Evolutionary conservation across 805 yeast species (phyloP).

Genomic region (Ogataea methylovora): DNA sequence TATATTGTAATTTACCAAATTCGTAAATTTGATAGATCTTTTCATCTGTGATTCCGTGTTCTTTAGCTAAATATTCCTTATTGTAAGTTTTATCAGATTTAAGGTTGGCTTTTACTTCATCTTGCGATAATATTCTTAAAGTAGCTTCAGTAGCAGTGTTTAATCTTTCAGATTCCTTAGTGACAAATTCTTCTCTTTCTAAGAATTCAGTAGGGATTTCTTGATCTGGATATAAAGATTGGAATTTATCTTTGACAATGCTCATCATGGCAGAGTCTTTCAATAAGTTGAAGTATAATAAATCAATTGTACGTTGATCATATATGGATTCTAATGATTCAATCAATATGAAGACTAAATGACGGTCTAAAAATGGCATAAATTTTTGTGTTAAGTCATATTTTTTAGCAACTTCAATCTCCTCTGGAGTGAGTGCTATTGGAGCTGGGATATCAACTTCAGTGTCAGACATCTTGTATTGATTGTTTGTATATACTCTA

Average conservation of each 20-base stretch:
- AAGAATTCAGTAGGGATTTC: slow-evolving; percentile 34
- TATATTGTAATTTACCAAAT: slow-evolving; percentile 55
- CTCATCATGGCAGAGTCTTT: slow-evolving; percentile 52
- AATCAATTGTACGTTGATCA: slow-evolving; percentile 35
- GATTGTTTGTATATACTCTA: too few relatives aligned
- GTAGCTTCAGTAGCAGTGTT: slow-evolving; percentile 38
- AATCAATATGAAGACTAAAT: slow-evolving; percentile 45
- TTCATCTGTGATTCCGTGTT: slow-evolving; percentile 39
- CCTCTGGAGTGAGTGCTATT: slow-evolving; percentile 17
- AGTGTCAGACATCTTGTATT: too few relatives aligned
- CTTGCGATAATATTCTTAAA: slow-evolving; percentile 35
- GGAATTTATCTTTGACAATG: slow-evolving; percentile 39
- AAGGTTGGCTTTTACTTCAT: slow-evolving; percentile 44
- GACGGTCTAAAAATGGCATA: slow-evolving; percentile 55
- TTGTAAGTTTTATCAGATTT: slow-evolving; percentile 51
- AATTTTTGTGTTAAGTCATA: slow-evolving; percentile 49
- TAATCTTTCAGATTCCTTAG: slow-evolving; percentile 28
- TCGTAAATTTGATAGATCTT: slow-evolving; percentile 45
- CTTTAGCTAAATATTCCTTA: slow-evolving; percentile 35
- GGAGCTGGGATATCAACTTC: too few relatives aligned
- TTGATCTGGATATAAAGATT: slow-evolving; percentile 30
- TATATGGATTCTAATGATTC: slow-evolving; percentile 39
- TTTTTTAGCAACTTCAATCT: slow-evolving; percentile 35
- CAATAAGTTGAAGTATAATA: slow-evolving; percentile 43
- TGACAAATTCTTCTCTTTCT: slow-evolving; percentile 32